phyloP scores from a whole-genome alignment of 176 grass and related monocot species.

The Coix lacrymajobi region DNA sequence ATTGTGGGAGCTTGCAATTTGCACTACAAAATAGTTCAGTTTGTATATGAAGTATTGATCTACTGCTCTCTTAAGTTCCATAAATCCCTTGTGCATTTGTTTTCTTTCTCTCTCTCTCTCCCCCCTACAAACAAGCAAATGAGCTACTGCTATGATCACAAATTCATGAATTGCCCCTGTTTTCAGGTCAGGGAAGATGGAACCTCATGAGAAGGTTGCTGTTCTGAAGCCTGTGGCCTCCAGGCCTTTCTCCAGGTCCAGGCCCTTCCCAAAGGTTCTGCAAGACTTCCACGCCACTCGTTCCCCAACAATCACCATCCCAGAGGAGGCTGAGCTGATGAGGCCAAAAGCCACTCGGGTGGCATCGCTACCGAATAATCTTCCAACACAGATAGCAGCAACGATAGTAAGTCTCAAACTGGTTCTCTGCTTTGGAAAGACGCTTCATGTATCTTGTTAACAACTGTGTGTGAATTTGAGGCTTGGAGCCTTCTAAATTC shows the following conservation, averaged over 20 bases:
- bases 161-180: neutral
- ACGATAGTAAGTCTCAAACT: conserved; percentile 15
- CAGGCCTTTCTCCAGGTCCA: conserved; percentile 31
- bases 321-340: conserved; percentile 19
- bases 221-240: conserved; percentile 49
- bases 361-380: neutral
- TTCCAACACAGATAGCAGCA: neutral
- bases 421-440: neutral
- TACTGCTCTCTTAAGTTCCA: neutral
- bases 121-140: neutral
- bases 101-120: neutral
- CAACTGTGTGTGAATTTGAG: neutral
- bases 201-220: conserved; percentile 35
- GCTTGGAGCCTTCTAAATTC: neutral
- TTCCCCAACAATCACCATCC: neutral
- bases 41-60: neutral
- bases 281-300: conserved; percentile 9
- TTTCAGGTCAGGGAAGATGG: conserved; percentile 30
- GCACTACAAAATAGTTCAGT: neutral
- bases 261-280: conserved; percentile 18
- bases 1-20: neutral
- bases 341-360: conserved; percentile 41
- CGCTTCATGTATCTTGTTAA: neutral
- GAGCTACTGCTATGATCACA: neutral
- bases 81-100: neutral